These are phyloP conservation scores for Danielia reshetovae DNA, from an alignment of 805 yeast species.

Conservation along the genomic window DNA sequence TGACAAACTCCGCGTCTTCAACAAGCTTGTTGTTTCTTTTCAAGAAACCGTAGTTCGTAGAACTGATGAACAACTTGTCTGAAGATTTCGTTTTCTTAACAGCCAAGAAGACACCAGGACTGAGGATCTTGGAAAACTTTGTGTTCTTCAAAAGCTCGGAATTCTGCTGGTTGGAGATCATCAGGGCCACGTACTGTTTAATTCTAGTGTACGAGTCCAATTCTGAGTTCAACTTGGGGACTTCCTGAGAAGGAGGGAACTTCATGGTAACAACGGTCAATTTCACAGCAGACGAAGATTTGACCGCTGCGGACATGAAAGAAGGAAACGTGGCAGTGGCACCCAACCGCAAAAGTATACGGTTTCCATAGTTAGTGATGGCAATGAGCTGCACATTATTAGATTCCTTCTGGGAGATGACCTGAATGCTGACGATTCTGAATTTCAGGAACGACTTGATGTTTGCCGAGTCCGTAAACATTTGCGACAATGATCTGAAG, in stretches of 20 bases:
- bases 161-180: constrained; percentile 38
- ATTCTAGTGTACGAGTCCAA: constrained; percentile 39
- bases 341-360: constrained; percentile 60
- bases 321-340: constrained; percentile 23
- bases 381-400: constrained; percentile 71
- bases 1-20: constrained; percentile 76
- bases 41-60: constrained; percentile 81
- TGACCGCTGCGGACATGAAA: constrained; percentile 20
- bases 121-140: constrained; percentile 55
- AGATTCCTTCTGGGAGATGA: constrained; percentile 63
- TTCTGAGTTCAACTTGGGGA: constrained; percentile 37
- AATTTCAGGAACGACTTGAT: constrained; percentile 47
- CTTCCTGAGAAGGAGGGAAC: constrained; percentile 60
- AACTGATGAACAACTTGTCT: constrained; percentile 62
- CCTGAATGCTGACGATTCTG: constrained; percentile 58
- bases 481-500: constrained; percentile 44
- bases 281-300: constrained; percentile 26
- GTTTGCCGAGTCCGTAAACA: constrained; percentile 55
- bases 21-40: constrained; percentile 67
- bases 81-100: constrained; percentile 46
- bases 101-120: constrained; percentile 85
- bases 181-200: constrained; percentile 37
- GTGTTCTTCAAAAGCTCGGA: constrained; percentile 60
- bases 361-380: constrained; percentile 76
- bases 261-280: constrained; percentile 46